These are phyloP conservation scores for Corchorus capsularis DNA, from an alignment of 345 rosid genomes.

Conservation along the genomic window DNA sequence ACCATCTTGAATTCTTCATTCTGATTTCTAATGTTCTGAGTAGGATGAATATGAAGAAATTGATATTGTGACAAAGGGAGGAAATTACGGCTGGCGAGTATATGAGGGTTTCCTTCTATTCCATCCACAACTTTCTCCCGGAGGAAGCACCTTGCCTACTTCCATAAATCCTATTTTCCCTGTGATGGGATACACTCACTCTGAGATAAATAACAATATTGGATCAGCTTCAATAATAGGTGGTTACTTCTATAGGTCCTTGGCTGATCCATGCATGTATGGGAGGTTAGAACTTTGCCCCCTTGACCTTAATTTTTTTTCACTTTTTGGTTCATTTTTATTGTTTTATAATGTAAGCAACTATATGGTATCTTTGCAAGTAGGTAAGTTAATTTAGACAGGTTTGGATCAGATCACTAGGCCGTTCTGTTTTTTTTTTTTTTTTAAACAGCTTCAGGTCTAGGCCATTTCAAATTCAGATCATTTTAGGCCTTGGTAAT, in stretches of 20 bases:
- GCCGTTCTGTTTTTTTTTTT: no score
- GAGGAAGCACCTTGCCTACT: constrained; percentile 23
- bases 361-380: no score
- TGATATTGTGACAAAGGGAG: constrained; percentile 48
- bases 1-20: no score
- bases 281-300: constrained; percentile 37
- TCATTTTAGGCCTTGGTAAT: no score
- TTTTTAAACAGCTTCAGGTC: no score
- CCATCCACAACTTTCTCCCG: constrained; percentile 25
- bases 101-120: constrained; percentile 43
- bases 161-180: constrained; percentile 44
- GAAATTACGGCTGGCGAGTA: constrained; percentile 56
- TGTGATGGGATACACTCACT: constrained; percentile 49
- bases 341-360: no score
- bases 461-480: no score
- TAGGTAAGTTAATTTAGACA: no score
- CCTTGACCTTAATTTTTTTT: no score
- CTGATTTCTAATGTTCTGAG: background rate
- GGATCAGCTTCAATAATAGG: constrained; percentile 58
- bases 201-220: constrained; percentile 27
- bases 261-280: constrained; percentile 51
- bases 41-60: constrained; percentile 62
- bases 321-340: no score
- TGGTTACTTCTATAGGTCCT: constrained; percentile 52
- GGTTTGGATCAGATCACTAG: no score